These are phyloP conservation scores for Trichosporon coremiiforme DNA, from an alignment of 1,284 basidiomycete species.

Conservation along the genomic window DNA sequence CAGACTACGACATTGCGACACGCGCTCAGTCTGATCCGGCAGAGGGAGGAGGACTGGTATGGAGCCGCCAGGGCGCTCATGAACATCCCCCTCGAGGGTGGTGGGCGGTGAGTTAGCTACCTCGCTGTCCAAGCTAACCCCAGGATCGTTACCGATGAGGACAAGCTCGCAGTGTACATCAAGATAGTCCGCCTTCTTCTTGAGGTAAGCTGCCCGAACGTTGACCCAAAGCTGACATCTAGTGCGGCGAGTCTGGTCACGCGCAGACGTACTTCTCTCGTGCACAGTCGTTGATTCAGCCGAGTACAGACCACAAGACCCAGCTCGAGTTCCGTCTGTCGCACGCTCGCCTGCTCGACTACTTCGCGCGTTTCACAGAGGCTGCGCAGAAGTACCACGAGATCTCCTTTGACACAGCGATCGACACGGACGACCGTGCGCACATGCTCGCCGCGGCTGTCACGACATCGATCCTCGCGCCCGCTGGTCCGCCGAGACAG, in stretches of 20 bases:
- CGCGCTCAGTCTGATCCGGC: constrained; percentile 84
- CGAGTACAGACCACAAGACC: constrained; percentile 72
- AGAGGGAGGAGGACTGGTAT: constrained; percentile 87
- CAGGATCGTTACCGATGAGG: constrained; percentile 74
- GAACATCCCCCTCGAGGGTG: constrained; percentile 86
- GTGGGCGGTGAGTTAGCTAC: constrained; percentile 66
- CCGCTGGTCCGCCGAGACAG: constrained; percentile 92
- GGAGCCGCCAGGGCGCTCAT: constrained; percentile 88
- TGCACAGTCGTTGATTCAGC: constrained; percentile 84
- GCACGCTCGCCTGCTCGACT: constrained; percentile 87
- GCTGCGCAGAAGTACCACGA: constrained; percentile 95
- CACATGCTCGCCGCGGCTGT: constrained; percentile 89
- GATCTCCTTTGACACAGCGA: constrained; percentile 79
- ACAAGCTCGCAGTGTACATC: constrained; percentile 87
- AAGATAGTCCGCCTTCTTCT: constrained; percentile 92
- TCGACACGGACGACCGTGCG: constrained; percentile 85
- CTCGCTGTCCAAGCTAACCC: constrained; percentile 3
- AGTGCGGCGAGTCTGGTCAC: constrained; percentile 63
- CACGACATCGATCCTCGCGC: constrained; percentile 93
- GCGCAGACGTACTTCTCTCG: constrained; percentile 97
- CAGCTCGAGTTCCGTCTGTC: constrained; percentile 80
- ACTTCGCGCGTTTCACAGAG: constrained; percentile 85
- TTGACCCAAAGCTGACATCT: constrained; percentile 24
- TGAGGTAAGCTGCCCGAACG: constrained; percentile 64
- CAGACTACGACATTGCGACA: constrained; percentile 85